Conservation (phyloP, 805 yeast genomes). For the Saturnispora sekii region DNA sequence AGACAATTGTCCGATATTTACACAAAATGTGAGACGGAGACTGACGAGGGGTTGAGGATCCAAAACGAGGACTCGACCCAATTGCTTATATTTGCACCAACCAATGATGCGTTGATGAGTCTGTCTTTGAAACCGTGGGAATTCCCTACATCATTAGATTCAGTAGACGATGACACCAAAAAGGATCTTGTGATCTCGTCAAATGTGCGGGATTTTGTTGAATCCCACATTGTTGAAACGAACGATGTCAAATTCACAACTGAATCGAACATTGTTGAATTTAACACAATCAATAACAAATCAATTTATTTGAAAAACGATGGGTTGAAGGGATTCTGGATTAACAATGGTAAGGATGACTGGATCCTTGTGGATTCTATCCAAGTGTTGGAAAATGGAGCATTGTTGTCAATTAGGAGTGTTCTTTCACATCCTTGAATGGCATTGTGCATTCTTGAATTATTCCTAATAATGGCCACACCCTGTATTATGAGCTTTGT, state of each 20-base stretch:
- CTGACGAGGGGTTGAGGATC: conserved; percentile 13
- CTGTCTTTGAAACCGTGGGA: conserved; percentile 68
- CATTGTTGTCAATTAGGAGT: conserved; percentile 31
- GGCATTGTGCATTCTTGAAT: not conserved
- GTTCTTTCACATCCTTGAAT: conserved; percentile 30
- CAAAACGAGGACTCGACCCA: conserved; percentile 10
- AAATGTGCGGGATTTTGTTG: conserved; percentile 50
- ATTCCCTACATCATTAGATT: conserved; percentile 45
- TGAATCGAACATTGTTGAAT: conserved; percentile 18
- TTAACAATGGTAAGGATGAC: conserved; percentile 24
- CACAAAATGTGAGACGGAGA: conserved; percentile 32
- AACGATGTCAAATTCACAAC: conserved; percentile 8
- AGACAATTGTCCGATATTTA: conserved; percentile 49
- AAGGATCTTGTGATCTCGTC: conserved; percentile 36
- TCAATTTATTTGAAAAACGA: conserved; percentile 28
- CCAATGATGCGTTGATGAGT: conserved; percentile 47
- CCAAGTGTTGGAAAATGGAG: conserved; percentile 36
- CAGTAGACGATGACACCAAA: conserved; percentile 27
- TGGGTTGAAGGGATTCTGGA: conserved; percentile 5
- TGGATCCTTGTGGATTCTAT: conserved; percentile 30
- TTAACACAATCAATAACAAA: conserved; percentile 28
- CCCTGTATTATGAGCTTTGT: too few relatives aligned
- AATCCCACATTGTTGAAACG: conserved; percentile 47
- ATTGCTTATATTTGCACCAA: conserved; percentile 61
- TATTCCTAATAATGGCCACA: too few relatives aligned